Conservation (phyloP, 2,329 filamentous ascomycete species). For the Colletotrichum camelliae region DNA sequence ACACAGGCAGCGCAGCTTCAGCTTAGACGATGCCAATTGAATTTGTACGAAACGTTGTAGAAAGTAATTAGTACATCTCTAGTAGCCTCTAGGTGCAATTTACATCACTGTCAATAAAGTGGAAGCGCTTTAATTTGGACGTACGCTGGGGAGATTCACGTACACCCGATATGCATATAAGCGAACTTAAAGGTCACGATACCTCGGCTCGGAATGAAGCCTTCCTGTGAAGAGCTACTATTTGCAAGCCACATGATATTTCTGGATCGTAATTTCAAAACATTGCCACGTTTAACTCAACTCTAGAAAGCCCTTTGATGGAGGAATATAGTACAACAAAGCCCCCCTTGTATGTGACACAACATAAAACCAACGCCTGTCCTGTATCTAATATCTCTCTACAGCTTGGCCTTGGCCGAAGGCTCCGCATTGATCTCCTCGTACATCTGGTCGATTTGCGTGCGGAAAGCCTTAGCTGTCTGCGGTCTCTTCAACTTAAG, state of each 20-base stretch:
- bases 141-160: neutral
- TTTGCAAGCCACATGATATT: neutral
- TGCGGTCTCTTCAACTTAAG: slow-evolving; percentile 67
- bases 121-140: neutral
- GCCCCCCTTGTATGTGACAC: neutral
- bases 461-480: slow-evolving; percentile 55
- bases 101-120: neutral
- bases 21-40: neutral
- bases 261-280: neutral
- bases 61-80: neutral
- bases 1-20: neutral
- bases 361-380: slow-evolving; percentile 1
- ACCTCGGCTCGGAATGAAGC: neutral
- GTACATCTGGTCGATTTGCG: slow-evolving; percentile 63
- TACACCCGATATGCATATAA: neutral
- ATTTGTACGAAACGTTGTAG: neutral
- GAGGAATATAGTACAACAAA: slow-evolving; percentile 10
- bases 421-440: slow-evolving; percentile 52
- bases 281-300: neutral
- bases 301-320: neutral
- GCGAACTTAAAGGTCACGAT: neutral
- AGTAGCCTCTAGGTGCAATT: neutral
- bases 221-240: neutral
- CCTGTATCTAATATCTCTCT: slow-evolving; percentile 19
- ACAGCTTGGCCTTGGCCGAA: slow-evolving; percentile 51